These are phyloP conservation scores for Pseudonectria buxi DNA, from an alignment of 2,329 filamentous ascomycete genomes.

Conservation along the genomic window DNA sequence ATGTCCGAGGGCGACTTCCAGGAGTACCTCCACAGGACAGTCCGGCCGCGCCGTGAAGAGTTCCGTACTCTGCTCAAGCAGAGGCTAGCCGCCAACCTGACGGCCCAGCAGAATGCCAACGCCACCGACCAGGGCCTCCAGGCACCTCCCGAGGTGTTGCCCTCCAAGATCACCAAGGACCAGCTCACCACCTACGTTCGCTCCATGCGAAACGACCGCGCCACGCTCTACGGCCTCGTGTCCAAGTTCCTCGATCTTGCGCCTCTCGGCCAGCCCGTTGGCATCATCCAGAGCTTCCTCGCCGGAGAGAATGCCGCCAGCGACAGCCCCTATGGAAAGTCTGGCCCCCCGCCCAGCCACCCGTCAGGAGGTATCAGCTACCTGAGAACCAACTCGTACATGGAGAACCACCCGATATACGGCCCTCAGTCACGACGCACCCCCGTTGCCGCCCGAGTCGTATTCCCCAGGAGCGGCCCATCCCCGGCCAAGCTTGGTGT, in stretches of 20 bases:
- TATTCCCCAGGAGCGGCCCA: slow-evolving; percentile 35
- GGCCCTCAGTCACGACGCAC: slow-evolving; percentile 47
- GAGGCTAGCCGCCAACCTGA: slow-evolving; percentile 41
- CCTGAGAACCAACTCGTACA: slow-evolving; percentile 46
- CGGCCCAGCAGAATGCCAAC: slow-evolving; percentile 26
- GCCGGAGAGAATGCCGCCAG: slow-evolving; percentile 18
- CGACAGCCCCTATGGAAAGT: slow-evolving; percentile 40
- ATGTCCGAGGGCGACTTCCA: slow-evolving; percentile 56
- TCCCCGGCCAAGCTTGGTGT: slow-evolving; percentile 42
- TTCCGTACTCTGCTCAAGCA: slow-evolving; percentile 49
- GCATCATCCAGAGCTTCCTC: slow-evolving; percentile 20
- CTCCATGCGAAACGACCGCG: slow-evolving; percentile 44
- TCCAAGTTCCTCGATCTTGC: slow-evolving; percentile 57
- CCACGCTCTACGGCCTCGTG: slow-evolving; percentile 46
- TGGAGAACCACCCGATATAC: slow-evolving; percentile 55
- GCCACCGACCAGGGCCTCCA: slow-evolving; percentile 34
- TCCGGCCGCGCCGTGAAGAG: slow-evolving; percentile 45
- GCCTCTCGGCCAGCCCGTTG: slow-evolving; percentile 35
- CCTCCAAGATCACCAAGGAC: slow-evolving; percentile 39
- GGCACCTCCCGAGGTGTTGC: slow-evolving; percentile 21
- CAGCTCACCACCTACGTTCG: slow-evolving; percentile 48
- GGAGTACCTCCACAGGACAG: slow-evolving; percentile 45
- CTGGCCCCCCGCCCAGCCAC: slow-evolving; percentile 53
- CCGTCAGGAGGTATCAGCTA: slow-evolving; percentile 59
- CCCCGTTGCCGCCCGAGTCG: slow-evolving; percentile 44